These are phyloP conservation scores for Colletotrichum abscissum DNA, from an alignment of 2,329 filamentous ascomycete species.

Conservation along the genomic window DNA sequence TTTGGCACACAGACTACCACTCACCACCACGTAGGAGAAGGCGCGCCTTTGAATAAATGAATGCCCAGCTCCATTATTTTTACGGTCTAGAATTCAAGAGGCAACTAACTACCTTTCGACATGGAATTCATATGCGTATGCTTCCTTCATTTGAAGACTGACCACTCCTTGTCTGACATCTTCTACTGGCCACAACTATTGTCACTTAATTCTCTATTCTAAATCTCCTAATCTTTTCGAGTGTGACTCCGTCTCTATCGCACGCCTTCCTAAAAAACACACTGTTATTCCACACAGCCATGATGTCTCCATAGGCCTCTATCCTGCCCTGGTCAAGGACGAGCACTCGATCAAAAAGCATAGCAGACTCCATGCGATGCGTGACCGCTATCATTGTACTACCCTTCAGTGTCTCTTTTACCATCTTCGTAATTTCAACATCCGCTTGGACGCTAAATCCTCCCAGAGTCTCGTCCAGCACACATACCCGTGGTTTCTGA, in stretches of 20 bases:
- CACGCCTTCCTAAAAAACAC: not conserved
- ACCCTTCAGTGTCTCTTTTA: not conserved
- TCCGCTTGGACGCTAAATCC: not conserved
- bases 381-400: not conserved
- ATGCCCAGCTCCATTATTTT: not conserved
- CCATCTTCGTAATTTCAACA: not conserved
- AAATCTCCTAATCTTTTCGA: not conserved
- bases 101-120: no score
- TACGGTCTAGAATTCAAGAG: no score
- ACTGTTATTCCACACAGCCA: not conserved
- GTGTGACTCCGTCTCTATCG: not conserved
- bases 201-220: not conserved
- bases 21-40: not conserved
- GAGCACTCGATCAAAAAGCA: constrained; percentile 3
- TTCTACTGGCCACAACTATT: not conserved
- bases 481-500: not conserved
- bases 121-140: no score
- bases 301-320: not conserved
- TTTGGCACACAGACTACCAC: not conserved
- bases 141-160: no score
- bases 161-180: no score
- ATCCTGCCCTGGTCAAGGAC: not conserved
- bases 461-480: not conserved
- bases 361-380: not conserved
- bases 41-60: not conserved